phyloP scores from a whole-genome alignment of 257 asterid species.

The Voacanga thouarsii region DNA sequence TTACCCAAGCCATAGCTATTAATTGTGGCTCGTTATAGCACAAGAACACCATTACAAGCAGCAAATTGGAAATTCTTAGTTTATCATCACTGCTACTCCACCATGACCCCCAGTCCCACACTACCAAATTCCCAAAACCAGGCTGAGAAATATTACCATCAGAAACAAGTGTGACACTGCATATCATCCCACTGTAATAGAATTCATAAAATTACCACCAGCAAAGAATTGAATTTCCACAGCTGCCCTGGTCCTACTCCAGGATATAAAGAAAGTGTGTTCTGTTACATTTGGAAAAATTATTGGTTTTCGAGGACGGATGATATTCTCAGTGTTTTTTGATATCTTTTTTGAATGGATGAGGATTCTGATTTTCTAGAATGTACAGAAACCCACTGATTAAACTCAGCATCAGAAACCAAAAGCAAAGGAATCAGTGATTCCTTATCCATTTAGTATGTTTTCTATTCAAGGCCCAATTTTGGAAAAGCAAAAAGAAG shows the following conservation, averaged over 20 bases:
- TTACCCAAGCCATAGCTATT: neutral
- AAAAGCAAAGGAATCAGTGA: neutral
- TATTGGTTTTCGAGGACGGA: neutral
- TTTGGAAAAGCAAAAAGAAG: too few species aligned
- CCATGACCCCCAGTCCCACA: neutral
- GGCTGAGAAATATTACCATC: neutral
- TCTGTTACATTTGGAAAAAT: neutral
- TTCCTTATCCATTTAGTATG: neutral
- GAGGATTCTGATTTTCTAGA: neutral
- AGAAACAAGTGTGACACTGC: neutral
- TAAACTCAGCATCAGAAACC: neutral
- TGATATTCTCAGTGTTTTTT: neutral
- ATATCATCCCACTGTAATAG: neutral
- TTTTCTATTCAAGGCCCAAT: neutral
- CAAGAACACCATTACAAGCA: neutral
- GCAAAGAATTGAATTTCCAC: neutral
- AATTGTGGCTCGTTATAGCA: neutral
- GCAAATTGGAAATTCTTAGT: neutral
- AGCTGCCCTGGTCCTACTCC: neutral
- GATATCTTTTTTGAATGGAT: neutral
- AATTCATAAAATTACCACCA: neutral
- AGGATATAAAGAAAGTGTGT: neutral
- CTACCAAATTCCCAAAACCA: neutral
- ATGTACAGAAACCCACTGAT: neutral
- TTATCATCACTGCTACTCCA: neutral